phyloP scores from a whole-genome alignment of 2,329 filamentous ascomycete species.

The Mariannaea elegans region DNA sequence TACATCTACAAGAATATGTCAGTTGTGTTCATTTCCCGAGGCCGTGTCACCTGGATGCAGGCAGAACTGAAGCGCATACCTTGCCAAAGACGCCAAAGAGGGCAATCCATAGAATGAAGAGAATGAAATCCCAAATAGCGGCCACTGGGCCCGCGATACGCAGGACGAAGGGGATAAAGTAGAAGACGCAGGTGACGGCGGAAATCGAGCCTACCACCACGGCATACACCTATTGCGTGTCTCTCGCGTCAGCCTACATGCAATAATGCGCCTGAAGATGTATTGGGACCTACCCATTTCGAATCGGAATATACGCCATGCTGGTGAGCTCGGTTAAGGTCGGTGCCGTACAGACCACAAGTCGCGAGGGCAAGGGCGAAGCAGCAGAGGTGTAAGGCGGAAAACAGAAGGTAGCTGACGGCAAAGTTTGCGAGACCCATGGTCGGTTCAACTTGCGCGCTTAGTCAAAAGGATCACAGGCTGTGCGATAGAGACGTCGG shows the following conservation, averaged over 20 bases:
- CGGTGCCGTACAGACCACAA: constrained; percentile 79
- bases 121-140: constrained; percentile 74
- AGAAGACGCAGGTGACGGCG: constrained; percentile 70
- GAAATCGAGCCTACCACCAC: constrained; percentile 73
- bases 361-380: constrained; percentile 81
- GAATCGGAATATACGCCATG: constrained; percentile 62
- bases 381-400: constrained; percentile 75
- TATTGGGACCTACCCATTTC: constrained; percentile 69
- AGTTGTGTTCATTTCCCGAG: neutral
- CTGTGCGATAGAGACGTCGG: neutral
- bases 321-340: constrained; percentile 66
- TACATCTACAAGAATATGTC: constrained; percentile 62
- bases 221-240: constrained; percentile 68
- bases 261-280: neutral
- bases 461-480: neutral
- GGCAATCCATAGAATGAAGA: constrained; percentile 82
- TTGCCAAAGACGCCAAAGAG: constrained; percentile 86
- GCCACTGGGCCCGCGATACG: constrained; percentile 57
- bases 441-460: too few species aligned
- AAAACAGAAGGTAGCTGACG: constrained; percentile 63
- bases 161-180: constrained; percentile 69
- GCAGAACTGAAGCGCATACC: constrained; percentile 44
- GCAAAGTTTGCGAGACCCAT: constrained; percentile 58
- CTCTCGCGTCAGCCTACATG: neutral
- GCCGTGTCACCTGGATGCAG: neutral